Base-by-base conservation (phyloP, 1,284 basidiomycete genomes). In the Heterobasidion annosum region DNA sequence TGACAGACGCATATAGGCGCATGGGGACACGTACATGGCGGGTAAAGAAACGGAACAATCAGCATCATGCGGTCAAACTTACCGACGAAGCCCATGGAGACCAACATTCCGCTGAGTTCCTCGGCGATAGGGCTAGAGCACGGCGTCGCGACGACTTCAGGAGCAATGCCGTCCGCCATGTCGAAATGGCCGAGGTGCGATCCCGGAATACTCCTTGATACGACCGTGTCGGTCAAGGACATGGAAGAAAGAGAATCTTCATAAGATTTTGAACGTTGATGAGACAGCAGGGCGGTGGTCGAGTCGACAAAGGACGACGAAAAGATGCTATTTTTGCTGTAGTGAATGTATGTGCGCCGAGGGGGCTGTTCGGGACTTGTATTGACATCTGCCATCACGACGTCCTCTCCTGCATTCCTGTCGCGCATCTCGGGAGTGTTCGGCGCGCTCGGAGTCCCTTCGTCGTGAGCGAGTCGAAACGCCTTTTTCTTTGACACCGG, bases 281-380 rank as follows among this genome's bases (percentile, higher is more conserved):
- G 55, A 53, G 25, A 57, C 42, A 18, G 15, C 12, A 18, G 19
- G n/a, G 34, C n/a, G 16, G 32, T 52, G 8, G 45, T 51, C 48
- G 42, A 43, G n/a, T 25, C 55, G 51, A 70, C 66, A 7, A 68
- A 60, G n/a, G 63, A 62, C 40, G 66, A 65, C 8, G 70, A 71
- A 56, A 72, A 71, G 18, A 70, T 65, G 52, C 67, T 67, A 49
- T 70, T 67, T 48, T 63, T 61, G 13, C 66, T 61, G 33, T 64
- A 56, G 54, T 68, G 66, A 9, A 61, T 62, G 25, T 63, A 60
- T 5, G 62, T 63, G 44, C 63, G 65, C 8, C 61, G 62, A 43
- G 15, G 33, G 15, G 33, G 34, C 37, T 49, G 47, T 16, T 33
- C 10, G 16, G 8, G 7, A 3, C 10, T 47, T 19, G 34, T 8